Base-by-base conservation (phyloP, 305 asterid genomes). In the Fraxinus nigra region DNA sequence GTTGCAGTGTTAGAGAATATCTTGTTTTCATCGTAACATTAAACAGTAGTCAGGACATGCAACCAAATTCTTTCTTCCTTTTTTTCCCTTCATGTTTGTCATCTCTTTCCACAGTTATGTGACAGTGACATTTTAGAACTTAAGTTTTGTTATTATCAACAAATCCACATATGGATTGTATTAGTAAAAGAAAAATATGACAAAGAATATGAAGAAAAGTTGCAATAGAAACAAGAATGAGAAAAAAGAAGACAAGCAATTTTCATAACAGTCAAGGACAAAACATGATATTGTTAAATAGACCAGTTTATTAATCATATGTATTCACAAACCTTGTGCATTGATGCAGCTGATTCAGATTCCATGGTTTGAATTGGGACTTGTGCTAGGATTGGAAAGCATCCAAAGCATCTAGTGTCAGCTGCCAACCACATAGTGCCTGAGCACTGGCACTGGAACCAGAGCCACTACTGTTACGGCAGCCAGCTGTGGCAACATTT, bases 401-500 rank as follows among this genome's bases (percentile, higher is more conserved):
- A 78, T 97, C 98, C 85, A 97, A 86, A 83, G 99, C 99, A 91
- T 97, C 99, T 85, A 97, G 86, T 28, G 98, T 97, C 84, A 91
- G 92, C 92, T 94, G 98, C 99, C 99, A 97, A 73, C 99, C 98
- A 80, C 96, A 91, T 76, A 93, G 92, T 10, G 97, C 98, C 75
- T 91, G 78, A 84, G 92, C 92, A 83, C 91, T 91, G 54, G 95
- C 89, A 84, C 90, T 90, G 56, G 97, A 91, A 84, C 94, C 85
- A 76, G 98, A 94, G 84, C 97, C 92, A 46, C 92, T 87, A 80
- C 94, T 91, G 89, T 90, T 93, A 82, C 91, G 87, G 85, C 92
- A 86, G 87, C 98, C 99, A 4, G 99, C 99, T 82, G 99, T 97
- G 38, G 99, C 99, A 84, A 97, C 99, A 89, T 97, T 94, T 81